Evolutionary conservation across 2,329 filamentous ascomycete species (phyloP).

Genomic region (Talaromyces sp.): DNA sequence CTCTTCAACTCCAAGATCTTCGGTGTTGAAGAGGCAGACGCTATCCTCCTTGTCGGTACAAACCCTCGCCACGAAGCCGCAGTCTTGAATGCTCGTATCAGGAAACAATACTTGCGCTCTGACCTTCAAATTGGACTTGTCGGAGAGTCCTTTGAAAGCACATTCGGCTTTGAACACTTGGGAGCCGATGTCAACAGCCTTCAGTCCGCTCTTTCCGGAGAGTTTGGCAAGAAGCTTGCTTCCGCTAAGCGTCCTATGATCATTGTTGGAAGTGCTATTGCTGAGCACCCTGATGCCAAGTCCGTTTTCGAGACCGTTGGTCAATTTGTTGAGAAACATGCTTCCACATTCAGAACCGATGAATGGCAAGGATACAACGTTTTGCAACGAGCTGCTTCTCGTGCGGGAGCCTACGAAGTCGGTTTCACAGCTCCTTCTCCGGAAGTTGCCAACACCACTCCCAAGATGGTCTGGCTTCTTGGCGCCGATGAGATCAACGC

Average conservation of each 20-base stretch:
- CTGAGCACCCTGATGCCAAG: slow-evolving; percentile 87
- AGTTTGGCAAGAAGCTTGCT: slow-evolving; percentile 90
- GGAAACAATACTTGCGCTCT: slow-evolving; percentile 96
- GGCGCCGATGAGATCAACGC: slow-evolving; percentile 88
- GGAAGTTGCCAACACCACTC: slow-evolving; percentile 75
- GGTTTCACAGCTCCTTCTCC: slow-evolving; percentile 86
- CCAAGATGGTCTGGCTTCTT: slow-evolving; percentile 96
- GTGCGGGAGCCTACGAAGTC: slow-evolving; percentile 90
- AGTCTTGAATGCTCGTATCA: slow-evolving; percentile 90
- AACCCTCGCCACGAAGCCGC: slow-evolving; percentile 95
- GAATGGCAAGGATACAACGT: slow-evolving; percentile 99
- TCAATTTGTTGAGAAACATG: slow-evolving; percentile 88
- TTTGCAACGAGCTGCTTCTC: slow-evolving; percentile 87
- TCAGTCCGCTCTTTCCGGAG: slow-evolving; percentile 79
- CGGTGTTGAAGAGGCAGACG: slow-evolving; percentile 91
- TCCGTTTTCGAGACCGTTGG: slow-evolving; percentile 90
- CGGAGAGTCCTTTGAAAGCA: slow-evolving; percentile 87
- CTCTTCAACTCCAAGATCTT: slow-evolving; percentile 94
- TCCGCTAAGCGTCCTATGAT: slow-evolving; percentile 93
- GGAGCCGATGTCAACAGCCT: slow-evolving; percentile 75
- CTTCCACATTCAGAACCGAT: slow-evolving; percentile 77
- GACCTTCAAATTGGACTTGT: slow-evolving; percentile 91
- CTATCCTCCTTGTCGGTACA: slow-evolving; percentile 86
- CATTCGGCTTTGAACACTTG: slow-evolving; percentile 91
- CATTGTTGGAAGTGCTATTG: slow-evolving; percentile 86